Base-by-base conservation (phyloP, 2,329 filamentous ascomycete genomes). In the Aspergillus intermedius region DNA sequence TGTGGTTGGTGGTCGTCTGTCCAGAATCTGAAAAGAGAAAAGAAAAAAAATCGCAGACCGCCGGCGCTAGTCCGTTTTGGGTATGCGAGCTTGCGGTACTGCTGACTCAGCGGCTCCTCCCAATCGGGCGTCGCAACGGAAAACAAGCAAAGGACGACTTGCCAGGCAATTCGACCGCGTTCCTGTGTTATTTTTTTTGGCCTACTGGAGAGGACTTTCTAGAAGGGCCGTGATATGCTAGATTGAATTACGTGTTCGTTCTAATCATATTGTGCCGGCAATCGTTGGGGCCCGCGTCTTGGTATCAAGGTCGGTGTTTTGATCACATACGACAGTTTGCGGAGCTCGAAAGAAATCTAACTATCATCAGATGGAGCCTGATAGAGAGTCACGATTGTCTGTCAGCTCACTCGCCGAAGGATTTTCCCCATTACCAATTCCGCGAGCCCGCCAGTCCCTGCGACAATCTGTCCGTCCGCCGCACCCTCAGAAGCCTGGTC, bases 331-430 rank as follows among this genome's bases (percentile, higher is more conserved):
- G 7, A 9, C 9, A 40, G 19, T 17, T 40, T 19, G 37, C 7
- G 15, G 15, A 21, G 37, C 5, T 19, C 10, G 10, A 8, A 40
- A 19, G 44, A 47, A 51, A 42, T 53, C 52, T 54, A 32, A 54
- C 23, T 17, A 23, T 6, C 41, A 42, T 34, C 21, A 65, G 62
- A 71, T 71, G 68, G 64, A 65, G 52, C 56, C 60, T 41, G 66
- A 63, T 45, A 60, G 68, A 48, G 74, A 73, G 2, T 74, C 70
- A 30, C 81, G 80, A 51, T 79, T 80, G 0, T 74, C 76, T 5
- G 83, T 81, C 56, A 80, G 85, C 56, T 74, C 84, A 34, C 64
- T 86, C 8, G 77, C 78, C 2, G 81, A 79, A 23, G 74, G 72
- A 47, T 75, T 80, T 22, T 65, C 67, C 15, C 65, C 72, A 4